Percentiles rank a stretch among this genome's conserved stretches.
phyloP scores from a whole-genome alignment of 1,284 basidiomycete genomes.

The Inonotus hispidus region DNA sequence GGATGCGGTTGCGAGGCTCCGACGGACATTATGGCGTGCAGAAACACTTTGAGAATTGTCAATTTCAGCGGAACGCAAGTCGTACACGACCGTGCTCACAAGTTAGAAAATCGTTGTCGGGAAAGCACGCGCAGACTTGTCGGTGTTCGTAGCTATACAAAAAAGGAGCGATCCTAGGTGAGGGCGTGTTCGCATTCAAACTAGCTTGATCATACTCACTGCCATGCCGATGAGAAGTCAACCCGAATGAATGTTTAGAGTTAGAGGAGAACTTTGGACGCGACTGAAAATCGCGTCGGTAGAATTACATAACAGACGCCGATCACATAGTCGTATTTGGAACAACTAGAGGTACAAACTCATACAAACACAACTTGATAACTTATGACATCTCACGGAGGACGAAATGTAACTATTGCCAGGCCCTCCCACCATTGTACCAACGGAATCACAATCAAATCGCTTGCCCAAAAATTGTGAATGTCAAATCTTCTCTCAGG shows the following conservation, averaged over 20 bases:
- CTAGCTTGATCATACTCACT: constrained; percentile 1
- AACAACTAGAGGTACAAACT: no score
- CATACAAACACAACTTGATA: no score
- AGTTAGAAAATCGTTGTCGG: not conserved
- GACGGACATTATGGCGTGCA: not conserved
- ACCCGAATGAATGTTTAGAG: not conserved
- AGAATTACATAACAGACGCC: not conserved
- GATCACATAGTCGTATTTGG: not conserved
- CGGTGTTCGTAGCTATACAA: constrained; percentile 9
- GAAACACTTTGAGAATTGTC: not conserved
- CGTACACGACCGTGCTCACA: constrained; percentile 1
- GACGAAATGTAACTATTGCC: no score
- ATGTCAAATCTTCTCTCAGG: constrained; percentile 12
- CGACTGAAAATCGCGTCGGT: not conserved
- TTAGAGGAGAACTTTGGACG: not conserved
- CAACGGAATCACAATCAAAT: not conserved
- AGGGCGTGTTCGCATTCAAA: not conserved
- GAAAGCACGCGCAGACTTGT: constrained; percentile 12
- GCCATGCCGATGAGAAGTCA: constrained; percentile 8
- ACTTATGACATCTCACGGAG: no score
- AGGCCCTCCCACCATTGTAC: no score
- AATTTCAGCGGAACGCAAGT: not conserved
- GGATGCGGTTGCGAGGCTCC: constrained; percentile 34
- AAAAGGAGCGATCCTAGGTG: not conserved
- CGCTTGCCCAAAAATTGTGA: not conserved